phyloP scores from a whole-genome alignment of 2,329 filamentous ascomycete species.

The Cordyceps farinosa region DNA sequence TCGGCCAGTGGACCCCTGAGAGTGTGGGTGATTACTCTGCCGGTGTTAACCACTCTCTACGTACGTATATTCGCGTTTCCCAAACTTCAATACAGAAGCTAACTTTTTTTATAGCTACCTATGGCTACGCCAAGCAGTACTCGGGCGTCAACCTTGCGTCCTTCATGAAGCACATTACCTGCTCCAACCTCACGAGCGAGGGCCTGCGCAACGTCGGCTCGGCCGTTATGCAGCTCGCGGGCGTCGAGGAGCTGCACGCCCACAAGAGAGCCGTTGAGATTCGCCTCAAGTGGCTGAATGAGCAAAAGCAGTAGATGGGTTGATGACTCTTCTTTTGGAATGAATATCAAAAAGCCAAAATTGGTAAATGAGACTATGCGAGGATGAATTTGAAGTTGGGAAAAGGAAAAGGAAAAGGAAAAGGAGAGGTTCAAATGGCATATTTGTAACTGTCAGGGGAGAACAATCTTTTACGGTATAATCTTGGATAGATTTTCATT shows the following conservation, averaged over 20 bases:
- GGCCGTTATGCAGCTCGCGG: slow-evolving; percentile 92
- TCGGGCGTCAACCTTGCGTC: slow-evolving; percentile 94
- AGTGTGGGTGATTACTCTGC: slow-evolving; percentile 97
- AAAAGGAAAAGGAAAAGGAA: background rate
- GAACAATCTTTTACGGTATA: background rate
- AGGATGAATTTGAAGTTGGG: background rate
- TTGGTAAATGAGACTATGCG: background rate
- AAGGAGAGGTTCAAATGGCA: background rate
- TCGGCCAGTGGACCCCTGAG: slow-evolving; percentile 94
- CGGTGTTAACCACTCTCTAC: slow-evolving; percentile 94
- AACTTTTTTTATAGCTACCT: slow-evolving; percentile 64
- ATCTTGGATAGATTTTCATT: background rate
- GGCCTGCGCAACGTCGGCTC: slow-evolving; percentile 80
- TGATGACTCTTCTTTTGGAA: too few species aligned
- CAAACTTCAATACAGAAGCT: slow-evolving; percentile 11
- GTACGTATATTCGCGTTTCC: slow-evolving; percentile 54
- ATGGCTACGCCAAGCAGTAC: slow-evolving; percentile 97
- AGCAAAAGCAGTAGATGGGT: slow-evolving; percentile 22
- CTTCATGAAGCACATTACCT: slow-evolving; percentile 97
- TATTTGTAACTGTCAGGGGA: background rate
- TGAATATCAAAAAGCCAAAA: background rate
- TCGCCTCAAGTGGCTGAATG: slow-evolving; percentile 55
- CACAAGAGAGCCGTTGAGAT: slow-evolving; percentile 89
- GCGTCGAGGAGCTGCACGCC: slow-evolving; percentile 91
- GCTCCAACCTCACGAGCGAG: slow-evolving; percentile 80